Evolutionary conservation across 2,329 filamentous ascomycete genomes (phyloP), one percentile per base, ranked within the genome.

Genomic region (Chrysoporthe austroafricana): DNA sequence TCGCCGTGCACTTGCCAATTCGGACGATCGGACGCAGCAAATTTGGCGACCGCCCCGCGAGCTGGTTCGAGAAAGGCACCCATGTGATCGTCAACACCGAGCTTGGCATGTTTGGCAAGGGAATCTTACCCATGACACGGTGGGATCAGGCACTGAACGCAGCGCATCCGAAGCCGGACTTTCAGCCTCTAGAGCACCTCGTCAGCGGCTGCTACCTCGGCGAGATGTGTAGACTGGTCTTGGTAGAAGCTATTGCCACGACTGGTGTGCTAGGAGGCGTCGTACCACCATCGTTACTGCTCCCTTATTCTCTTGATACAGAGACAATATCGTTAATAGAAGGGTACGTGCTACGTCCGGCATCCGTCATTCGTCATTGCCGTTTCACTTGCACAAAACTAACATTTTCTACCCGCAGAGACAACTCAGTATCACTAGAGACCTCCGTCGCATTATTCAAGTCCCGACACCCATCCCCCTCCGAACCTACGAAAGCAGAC

Each of bases 11-110:
- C 73, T 81, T 91, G 36, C 88, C 89, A 5, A 83, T 89, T 2
- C 79, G 81, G 3, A 81, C 85, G 18, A 82, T 91, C 64, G 82
- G 84, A 39, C 80, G 78, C 56, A 68, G 77, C 59, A 90, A 90
- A 74, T 89, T 88, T 68, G 87, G 87, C 54, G 73, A 77, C 36
- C 83, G 87, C 9, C 85, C 87, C 0, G 74, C 78, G 6, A 77
- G 76, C 43, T 90, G 88, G 88, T 86, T 87, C 72, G 80, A 85
- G 32, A 79, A 80, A 26, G 88, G 87, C 4, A 85, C 82, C 66
- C 86, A 90, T 71, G 87, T 90, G 66, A 86, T 91, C 69, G 84
- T 91, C 72, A 91, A 91, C 75, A 90, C 88, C 0, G 88, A 91
- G 75, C 76, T 90, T 44, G 85, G 88, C 72, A 90, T 91, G 88